Evolutionary conservation across 2,329 filamentous ascomycete genomes (phyloP).

Genomic region (Cladophialophora chaetospira): DNA sequence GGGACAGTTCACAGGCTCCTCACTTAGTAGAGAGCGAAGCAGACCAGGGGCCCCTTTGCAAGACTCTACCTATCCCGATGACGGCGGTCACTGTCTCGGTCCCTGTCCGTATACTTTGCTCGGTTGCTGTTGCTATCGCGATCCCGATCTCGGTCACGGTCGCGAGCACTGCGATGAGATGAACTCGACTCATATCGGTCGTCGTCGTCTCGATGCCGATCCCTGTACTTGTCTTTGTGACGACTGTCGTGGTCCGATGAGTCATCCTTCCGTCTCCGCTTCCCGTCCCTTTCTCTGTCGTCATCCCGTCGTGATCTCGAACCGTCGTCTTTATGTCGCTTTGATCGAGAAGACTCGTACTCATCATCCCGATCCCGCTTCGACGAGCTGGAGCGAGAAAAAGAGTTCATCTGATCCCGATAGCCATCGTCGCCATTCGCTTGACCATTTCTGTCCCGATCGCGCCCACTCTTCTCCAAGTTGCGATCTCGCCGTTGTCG

Average conservation of each 20-base stretch:
- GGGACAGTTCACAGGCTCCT: too few relatives aligned
- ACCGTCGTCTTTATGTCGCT: constrained; percentile 27
- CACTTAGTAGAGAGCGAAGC: too few relatives aligned
- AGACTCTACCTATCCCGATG: constrained; percentile 36
- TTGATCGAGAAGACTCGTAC: constrained; percentile 25
- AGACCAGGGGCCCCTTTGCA: too few relatives aligned
- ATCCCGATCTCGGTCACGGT: constrained; percentile 34
- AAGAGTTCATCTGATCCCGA: constrained; percentile 43
- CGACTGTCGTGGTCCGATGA: constrained; percentile 40
- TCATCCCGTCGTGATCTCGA: constrained; percentile 34
- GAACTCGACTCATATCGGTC: constrained; percentile 33
- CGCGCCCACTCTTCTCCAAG: constrained; percentile 42
- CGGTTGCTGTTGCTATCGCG: constrained; percentile 30
- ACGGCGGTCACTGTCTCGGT: constrained; percentile 25
- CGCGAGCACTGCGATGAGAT: constrained; percentile 33
- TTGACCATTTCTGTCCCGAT: constrained; percentile 41
- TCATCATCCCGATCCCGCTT: constrained; percentile 41
- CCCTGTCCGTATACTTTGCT: constrained; percentile 26
- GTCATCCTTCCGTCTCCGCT: constrained; percentile 32
- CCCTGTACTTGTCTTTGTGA: constrained; percentile 36
- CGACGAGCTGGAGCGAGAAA: constrained; percentile 43
- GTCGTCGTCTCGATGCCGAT: constrained; percentile 36
- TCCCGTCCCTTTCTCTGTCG: constrained; percentile 42
- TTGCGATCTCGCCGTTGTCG: constrained; percentile 49
- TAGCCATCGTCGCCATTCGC: constrained; percentile 39